A percentile compares a stretch with the other conserved stretches of the same genome.
phyloP scores from a whole-genome alignment of 2,329 filamentous ascomycete species.

The Fusarium duplospermum region DNA sequence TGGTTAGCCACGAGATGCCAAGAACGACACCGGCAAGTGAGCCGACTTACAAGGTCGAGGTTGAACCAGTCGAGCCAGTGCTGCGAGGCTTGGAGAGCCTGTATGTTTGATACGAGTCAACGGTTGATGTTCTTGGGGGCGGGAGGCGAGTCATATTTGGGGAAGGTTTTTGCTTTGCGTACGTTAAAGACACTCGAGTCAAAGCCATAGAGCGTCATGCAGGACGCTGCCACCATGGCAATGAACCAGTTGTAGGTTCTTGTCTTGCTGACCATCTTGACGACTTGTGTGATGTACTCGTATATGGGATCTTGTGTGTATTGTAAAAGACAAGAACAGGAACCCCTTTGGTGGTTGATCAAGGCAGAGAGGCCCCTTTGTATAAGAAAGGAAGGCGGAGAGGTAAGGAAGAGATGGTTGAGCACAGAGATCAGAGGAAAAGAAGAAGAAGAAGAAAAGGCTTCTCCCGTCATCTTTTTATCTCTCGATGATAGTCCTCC shows the following conservation, averaged over 20 bases:
- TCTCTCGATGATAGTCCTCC: slow-evolving; percentile 25
- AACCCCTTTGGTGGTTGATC: neutral
- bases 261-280: slow-evolving; percentile 51
- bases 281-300: slow-evolving; percentile 24
- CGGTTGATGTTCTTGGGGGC: neutral
- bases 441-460: slow-evolving; percentile 15
- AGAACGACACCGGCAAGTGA: neutral
- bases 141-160: neutral
- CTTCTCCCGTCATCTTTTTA: slow-evolving; percentile 35
- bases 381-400: neutral
- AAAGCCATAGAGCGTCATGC: slow-evolving; percentile 81
- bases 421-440: slow-evolving; percentile 8
- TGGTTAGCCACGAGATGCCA: slow-evolving; percentile 1
- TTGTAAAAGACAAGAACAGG: neutral
- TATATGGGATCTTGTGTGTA: neutral
- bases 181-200: slow-evolving; percentile 80
- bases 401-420: neutral
- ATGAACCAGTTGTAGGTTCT: slow-evolving; percentile 62
- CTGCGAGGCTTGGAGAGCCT: slow-evolving; percentile 71
- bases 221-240: slow-evolving; percentile 76
- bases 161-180: neutral
- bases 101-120: slow-evolving; percentile 11
- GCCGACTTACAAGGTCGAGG: slow-evolving; percentile 50
- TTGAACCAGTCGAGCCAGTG: slow-evolving; percentile 76
- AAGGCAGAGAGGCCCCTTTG: neutral